phyloP scores from a whole-genome alignment of 192 early-diverging fungal genomes.

The Entomortierella chlamydospora region DNA sequence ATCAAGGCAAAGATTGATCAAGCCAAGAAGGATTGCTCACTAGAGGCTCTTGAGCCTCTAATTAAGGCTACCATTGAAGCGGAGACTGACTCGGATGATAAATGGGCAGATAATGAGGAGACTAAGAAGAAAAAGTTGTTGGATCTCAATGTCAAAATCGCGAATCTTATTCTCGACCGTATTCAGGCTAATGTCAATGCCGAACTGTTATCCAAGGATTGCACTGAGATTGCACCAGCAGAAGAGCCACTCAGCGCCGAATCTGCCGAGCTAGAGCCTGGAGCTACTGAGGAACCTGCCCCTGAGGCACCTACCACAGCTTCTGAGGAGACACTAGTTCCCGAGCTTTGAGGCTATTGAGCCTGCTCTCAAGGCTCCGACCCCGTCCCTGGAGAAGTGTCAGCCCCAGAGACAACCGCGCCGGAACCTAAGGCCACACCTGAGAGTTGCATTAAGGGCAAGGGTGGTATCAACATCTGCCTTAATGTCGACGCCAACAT shows the following conservation, averaged over 20 bases:
- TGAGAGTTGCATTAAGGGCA: neutral
- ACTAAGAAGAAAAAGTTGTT: neutral
- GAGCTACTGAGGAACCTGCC: neutral
- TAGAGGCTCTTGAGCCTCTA: constrained; percentile 12
- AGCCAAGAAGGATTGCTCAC: constrained; percentile 23
- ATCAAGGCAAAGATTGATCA: constrained; percentile 25
- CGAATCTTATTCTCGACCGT: neutral
- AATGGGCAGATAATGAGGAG: neutral
- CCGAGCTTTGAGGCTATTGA: constrained; percentile 2
- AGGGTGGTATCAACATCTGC: neutral
- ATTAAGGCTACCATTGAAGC: constrained; percentile 16
- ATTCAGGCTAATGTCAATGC: constrained; percentile 28
- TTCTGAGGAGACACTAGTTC: neutral
- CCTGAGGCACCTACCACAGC: neutral
- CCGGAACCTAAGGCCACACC: too few species aligned
- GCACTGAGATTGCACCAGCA: constrained; percentile 27
- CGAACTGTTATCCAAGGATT: constrained; percentile 37
- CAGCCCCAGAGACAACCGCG: too few species aligned
- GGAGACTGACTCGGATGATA: constrained; percentile 1
- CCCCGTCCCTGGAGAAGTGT: neutral
- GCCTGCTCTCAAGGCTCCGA: constrained; percentile 3
- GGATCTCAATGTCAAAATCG: neutral
- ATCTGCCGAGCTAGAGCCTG: neutral
- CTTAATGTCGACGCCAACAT: neutral
- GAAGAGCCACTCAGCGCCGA: neutral